Evolutionary conservation across 805 yeast species (phyloP).

Genomic region (Candida orba): DNA sequence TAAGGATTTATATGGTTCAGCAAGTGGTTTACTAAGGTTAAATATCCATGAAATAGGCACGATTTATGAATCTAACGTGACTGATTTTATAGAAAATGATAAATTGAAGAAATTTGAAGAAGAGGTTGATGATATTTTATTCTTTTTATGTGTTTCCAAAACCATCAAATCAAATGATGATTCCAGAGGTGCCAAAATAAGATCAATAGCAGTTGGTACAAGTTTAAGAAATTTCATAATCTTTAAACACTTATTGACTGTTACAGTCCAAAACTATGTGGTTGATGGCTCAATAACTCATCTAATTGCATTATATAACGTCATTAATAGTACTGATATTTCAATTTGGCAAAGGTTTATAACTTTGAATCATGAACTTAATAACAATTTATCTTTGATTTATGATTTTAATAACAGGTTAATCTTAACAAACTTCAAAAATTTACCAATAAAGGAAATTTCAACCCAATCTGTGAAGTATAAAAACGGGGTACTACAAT

Average conservation of each 20-base stretch:
- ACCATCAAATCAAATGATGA: conserved; percentile 31
- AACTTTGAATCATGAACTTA: conserved; percentile 9
- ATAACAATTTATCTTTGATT: conserved; percentile 14
- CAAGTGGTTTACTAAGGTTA: conserved; percentile 8
- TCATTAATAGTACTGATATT: conserved; percentile 17
- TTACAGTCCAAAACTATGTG: conserved; percentile 37
- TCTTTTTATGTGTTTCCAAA: conserved; percentile 50
- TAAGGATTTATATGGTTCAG: conserved; percentile 12
- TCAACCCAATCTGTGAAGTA: conserved; percentile 12
- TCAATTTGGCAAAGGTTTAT: conserved; percentile 18
- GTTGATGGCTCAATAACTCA: conserved; percentile 14
- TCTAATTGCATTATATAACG: conserved; percentile 16
- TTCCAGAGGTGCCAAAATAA: conserved; percentile 54
- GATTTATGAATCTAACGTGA: conserved; percentile 13
- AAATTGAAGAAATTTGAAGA: not conserved
- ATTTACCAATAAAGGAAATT: conserved; percentile 14
- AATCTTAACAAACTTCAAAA: conserved; percentile 16
- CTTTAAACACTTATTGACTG: conserved; percentile 51
- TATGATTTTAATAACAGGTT: conserved; percentile 17
- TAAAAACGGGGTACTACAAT: conserved; percentile 18
- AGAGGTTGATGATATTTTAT: conserved; percentile 33
- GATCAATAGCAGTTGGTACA: conserved; percentile 53
- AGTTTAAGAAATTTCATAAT: conserved; percentile 43
- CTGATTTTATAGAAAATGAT: not conserved
- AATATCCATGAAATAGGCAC: conserved; percentile 14